Base-by-base conservation (phyloP, 495 filamentous ascomycete species). In the Penicillium desertorum region DNA sequence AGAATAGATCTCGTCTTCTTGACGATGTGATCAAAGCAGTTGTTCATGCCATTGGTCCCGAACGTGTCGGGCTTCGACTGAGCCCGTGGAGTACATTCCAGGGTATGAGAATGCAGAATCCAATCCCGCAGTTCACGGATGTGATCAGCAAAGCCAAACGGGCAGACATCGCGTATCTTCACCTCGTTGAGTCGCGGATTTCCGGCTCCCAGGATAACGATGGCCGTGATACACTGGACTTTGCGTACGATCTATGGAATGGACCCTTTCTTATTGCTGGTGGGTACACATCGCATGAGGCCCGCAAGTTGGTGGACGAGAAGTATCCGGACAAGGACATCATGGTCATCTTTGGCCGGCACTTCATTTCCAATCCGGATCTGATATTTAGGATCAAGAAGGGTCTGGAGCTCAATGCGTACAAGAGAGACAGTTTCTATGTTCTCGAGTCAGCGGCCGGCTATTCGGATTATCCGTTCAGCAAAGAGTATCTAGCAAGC, bases 361-460 rank as follows among this genome's bases (percentile, higher is more conserved):
- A 75, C 49, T 91, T 85, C 60, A 83, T 90, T 57, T 75, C 83
- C 45, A 90, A 79, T 39, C 88, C 87, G 2, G 88, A 90, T 65
- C 64, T 90, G 42, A 71, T 78, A 5, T 87, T 79, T 51, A 70
- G 84, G 51, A 58, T 89, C 8, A 63, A 71, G 60, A 66, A 85
- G 36, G 82, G 78, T 2, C 32, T 62, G 46, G 20, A 56, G 27
- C 52, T 62, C n/a, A 62, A 17, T 37, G n/a, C 19, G n/a, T 62
- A 62, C 17, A 36, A 62, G 22, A 41, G 61, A n/a, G 51, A 51
- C 2, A 56, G 47, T 0, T 62, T 62, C 27, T 62, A 62, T 53
- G 27, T 29, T 10, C 14, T 39, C 1, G 20, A 47, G 29, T 52
- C 46, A n/a, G 43, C 25, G 1, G 20, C 14, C n/a, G 61, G 61